Evolutionary conservation across 768 basidiomycete genomes (phyloP).

Genomic region (Kwoniella europaea): DNA sequence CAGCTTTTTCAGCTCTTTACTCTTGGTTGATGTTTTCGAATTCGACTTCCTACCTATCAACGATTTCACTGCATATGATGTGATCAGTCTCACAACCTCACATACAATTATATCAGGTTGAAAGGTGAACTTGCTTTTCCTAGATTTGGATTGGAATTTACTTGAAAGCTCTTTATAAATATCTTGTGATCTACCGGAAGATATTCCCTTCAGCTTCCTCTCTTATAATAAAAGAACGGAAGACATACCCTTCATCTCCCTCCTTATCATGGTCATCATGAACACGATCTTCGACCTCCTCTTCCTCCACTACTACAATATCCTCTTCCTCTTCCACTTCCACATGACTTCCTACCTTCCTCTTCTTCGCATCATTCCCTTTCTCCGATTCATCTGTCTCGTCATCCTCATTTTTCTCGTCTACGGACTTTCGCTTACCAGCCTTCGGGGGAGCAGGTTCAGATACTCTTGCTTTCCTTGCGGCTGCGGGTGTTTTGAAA

Average conservation of each 20-base stretch:
- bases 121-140: not conserved
- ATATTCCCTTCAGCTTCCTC: not conserved
- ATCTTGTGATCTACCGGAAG: not conserved
- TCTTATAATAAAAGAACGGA: too few relatives aligned
- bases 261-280: not conserved
- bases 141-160: not conserved
- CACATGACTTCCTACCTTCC: not conserved
- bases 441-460: slow-evolving; percentile 4
- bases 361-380: not conserved
- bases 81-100: not conserved
- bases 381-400: too few relatives aligned
- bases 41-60: not conserved
- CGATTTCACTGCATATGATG: not conserved
- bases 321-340: slow-evolving; percentile 18
- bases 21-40: not conserved
- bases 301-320: slow-evolving; percentile 3
- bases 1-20: slow-evolving; percentile 9
- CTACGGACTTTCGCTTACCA: not conserved
- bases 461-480: not conserved
- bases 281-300: slow-evolving; percentile 6
- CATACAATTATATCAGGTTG: not conserved
- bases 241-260: not conserved
- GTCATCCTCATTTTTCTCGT: not conserved
- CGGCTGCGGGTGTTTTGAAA: not conserved
- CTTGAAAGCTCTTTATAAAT: slow-evolving; percentile 9